Percentiles rank a stretch among this genome's conserved stretches.
phyloP scores from a whole-genome alignment of 768 basidiomycete genomes.

The Mycena polygramma region DNA sequence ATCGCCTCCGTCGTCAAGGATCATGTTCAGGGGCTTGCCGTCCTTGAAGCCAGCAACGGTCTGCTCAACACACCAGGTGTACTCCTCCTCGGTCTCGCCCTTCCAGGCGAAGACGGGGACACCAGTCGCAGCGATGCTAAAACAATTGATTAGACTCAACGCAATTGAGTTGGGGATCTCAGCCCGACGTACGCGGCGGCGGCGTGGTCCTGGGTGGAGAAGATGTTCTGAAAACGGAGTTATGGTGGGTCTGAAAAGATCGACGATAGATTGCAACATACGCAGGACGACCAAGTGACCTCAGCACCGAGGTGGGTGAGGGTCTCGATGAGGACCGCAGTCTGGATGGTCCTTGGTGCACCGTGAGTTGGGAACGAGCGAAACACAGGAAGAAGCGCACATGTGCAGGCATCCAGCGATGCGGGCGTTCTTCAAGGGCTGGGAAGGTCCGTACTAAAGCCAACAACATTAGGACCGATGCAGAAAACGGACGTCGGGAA shows the following conservation, averaged over 20 bases:
- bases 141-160: constrained; percentile 19
- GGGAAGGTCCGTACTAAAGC: constrained; percentile 75
- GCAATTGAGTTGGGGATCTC: neutral
- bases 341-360: constrained; percentile 91
- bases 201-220: constrained; percentile 99
- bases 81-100: constrained; percentile 99
- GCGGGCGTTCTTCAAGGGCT: constrained; percentile 95
- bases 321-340: constrained; percentile 99
- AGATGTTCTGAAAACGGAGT: constrained; percentile 82
- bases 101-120: constrained; percentile 99
- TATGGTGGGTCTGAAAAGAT: neutral
- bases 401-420: constrained; percentile 99
- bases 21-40: constrained; percentile 94
- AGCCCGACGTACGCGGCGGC: constrained; percentile 84
- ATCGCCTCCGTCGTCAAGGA: constrained; percentile 99
- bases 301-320: constrained; percentile 95
- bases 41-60: constrained; percentile 89
- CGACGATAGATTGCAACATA: constrained; percentile 53
- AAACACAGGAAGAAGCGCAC: constrained; percentile 56
- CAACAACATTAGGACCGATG: constrained; percentile 30
- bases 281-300: constrained; percentile 99
- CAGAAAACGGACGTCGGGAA: constrained; percentile 2
- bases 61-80: constrained; percentile 98
- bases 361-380: constrained; percentile 12
- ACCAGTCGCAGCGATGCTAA: constrained; percentile 95